These are phyloP conservation scores for Hemisphaericaspora xylofermentans DNA, from an alignment of 1,139 yeast genomes.

Conservation along the genomic window DNA sequence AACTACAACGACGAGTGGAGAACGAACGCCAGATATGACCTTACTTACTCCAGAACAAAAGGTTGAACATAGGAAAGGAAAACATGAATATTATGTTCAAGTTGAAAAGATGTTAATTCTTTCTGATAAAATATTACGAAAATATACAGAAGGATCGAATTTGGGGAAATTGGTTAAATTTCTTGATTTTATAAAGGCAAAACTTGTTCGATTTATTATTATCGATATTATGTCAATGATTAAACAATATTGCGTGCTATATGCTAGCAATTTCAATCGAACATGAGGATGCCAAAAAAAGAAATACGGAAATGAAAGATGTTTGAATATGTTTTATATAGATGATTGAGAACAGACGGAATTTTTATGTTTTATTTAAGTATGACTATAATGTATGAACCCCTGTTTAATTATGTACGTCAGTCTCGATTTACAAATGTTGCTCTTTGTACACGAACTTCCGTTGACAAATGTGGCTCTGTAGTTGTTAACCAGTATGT, in stretches of 20 bases:
- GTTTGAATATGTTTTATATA: too few relatives aligned
- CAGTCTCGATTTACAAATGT: background rate
- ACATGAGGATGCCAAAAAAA: too few relatives aligned
- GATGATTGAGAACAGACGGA: background rate
- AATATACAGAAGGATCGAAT: slow-evolving; percentile 11
- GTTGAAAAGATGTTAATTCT: slow-evolving; percentile 20
- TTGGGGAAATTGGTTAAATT: slow-evolving; percentile 25
- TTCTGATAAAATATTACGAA: slow-evolving; percentile 16
- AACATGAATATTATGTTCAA: slow-evolving; percentile 40
- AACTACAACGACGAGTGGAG: background rate
- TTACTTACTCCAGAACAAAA: slow-evolving; percentile 23
- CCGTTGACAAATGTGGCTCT: too few relatives aligned
- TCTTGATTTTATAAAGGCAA: slow-evolving; percentile 39
- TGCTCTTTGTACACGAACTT: background rate
- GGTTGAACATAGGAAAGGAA: slow-evolving; percentile 34
- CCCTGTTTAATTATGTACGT: too few relatives aligned
- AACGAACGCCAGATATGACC: slow-evolving; percentile 5
- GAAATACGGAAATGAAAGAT: too few relatives aligned
- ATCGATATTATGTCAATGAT: slow-evolving; percentile 42
- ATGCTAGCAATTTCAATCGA: background rate
- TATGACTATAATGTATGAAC: background rate
- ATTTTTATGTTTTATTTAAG: background rate
- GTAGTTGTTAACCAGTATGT: too few relatives aligned
- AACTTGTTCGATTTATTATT: slow-evolving; percentile 38
- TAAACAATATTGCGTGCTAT: slow-evolving; percentile 31